Conservation (phyloP, 768 basidiomycete species). For the Sporobolomyces phaffii region DNA sequence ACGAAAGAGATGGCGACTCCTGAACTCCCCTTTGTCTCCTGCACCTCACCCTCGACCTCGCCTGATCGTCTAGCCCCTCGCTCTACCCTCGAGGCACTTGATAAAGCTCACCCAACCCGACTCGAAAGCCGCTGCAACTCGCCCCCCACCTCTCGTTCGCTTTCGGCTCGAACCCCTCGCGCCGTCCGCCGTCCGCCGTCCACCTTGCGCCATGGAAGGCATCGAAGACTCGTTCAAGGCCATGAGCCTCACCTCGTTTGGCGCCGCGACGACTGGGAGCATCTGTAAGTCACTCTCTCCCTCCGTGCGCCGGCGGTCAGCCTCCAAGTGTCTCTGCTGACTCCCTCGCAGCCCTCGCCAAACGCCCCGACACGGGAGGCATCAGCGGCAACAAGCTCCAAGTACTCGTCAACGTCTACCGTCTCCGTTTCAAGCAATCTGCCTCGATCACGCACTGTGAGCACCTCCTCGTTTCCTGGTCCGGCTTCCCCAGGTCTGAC, state of each 20-base stretch:
- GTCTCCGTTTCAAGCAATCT: conserved; percentile 12
- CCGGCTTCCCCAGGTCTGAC: too few relatives aligned
- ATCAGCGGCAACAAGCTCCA: neutral
- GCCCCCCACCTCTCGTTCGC: too few relatives aligned
- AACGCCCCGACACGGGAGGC: conserved; percentile 27
- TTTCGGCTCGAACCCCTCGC: neutral
- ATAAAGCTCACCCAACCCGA: neutral
- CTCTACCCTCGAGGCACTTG: too few relatives aligned
- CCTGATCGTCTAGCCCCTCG: too few relatives aligned
- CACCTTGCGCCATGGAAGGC: conserved; percentile 20
- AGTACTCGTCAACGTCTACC: conserved; percentile 24
- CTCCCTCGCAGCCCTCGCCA: conserved; percentile 15
- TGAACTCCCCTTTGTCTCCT: neutral
- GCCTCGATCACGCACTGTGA: conserved; percentile 13
- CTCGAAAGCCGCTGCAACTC: too few relatives aligned
- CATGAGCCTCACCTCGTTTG: neutral
- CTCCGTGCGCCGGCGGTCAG: too few relatives aligned
- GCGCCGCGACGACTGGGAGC: neutral
- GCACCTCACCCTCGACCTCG: neutral
- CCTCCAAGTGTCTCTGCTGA: neutral
- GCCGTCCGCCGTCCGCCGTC: too few relatives aligned
- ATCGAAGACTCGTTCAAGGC: conserved; percentile 13
- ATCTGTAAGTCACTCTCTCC: conserved; percentile 9
- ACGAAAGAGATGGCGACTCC: neutral
- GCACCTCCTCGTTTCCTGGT: too few relatives aligned